These are phyloP conservation scores for Coemansia sp. DNA, from an alignment of 192 early-diverging fungal genomes.

Conservation along the genomic window DNA sequence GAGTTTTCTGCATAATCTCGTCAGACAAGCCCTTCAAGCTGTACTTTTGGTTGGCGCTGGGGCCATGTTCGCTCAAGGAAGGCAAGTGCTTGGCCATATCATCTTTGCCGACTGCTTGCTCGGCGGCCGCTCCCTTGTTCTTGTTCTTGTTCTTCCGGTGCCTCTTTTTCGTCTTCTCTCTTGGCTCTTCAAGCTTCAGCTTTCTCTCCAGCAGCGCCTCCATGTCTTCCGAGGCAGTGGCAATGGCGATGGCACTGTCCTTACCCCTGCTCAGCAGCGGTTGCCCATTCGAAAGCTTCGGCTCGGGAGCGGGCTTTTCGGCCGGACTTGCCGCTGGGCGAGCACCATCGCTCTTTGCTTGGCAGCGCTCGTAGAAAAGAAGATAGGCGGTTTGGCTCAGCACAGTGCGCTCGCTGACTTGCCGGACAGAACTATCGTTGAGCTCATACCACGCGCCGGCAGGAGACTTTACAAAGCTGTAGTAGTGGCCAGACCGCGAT, in stretches of 20 bases:
- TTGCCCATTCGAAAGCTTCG: neutral
- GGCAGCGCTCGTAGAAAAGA: slow-evolving; percentile 69
- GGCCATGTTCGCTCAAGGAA: neutral
- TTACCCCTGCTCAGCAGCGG: neutral
- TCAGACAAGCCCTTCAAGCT: neutral
- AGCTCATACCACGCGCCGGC: slow-evolving; percentile 77
- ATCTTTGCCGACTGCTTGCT: neutral
- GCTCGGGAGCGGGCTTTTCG: neutral
- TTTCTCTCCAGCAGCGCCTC: slow-evolving; percentile 21
- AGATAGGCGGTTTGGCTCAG: slow-evolving; percentile 77
- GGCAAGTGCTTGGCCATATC: neutral
- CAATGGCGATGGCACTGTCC: neutral
- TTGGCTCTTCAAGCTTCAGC: neutral
- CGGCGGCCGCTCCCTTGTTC: slow-evolving; percentile 16
- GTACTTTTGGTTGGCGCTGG: slow-evolving; percentile 1
- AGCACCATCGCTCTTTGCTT: neutral
- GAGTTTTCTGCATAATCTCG: neutral
- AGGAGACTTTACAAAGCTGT: slow-evolving; percentile 73
- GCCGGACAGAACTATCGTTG: slow-evolving; percentile 72
- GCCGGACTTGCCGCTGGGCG: neutral
- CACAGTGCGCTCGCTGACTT: slow-evolving; percentile 66
- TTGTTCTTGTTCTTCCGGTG: slow-evolving; percentile 49
- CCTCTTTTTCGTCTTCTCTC: slow-evolving; percentile 16
- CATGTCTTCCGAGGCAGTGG: slow-evolving; percentile 30
- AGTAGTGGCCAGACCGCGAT: slow-evolving; percentile 84